Evolutionary conservation across 345 rosid genomes (phyloP), one percentile per base, ranked within the genome.

Genomic region (Noccaea bulbosa): DNA sequence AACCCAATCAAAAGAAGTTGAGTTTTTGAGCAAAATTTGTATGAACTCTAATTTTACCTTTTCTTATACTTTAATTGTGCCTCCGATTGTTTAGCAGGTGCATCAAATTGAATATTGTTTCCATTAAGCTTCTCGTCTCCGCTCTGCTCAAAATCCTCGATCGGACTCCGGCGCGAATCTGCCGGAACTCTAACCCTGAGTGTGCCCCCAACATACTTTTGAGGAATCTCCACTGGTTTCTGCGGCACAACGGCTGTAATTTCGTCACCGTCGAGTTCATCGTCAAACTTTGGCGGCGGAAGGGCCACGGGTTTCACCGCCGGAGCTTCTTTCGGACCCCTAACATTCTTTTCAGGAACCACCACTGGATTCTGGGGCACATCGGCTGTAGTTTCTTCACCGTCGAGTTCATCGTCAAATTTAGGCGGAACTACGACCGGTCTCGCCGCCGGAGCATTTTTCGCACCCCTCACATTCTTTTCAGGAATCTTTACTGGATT

Each of bases 391-490:
- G 35, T 24, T 35, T 37, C 32, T 0, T 54, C 70, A 11, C 14
- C 57, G 40, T 62, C 49, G 7, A 8, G 4, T 46, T 64, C 70
- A 37, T 55, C 59, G 44, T 65, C 71, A 34, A 71, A 71, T 34
- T 34, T 71, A 8, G 66, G 52, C 47, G 47, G 30, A 15, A 16
- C 2, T 22, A 6, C 34, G 40, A 41, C 60, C 1, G 20, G 53
- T 3, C 8, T 66, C 17, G 80, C 86, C 27, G 85, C 82, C 11
- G 89, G 89, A 78, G 91, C 74, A 77, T 89, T 77, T 43, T 72
- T 82, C 59, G 30, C 30, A 69, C 40, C 67, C 78, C 60, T 67
- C 12, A 7, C 38, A 27, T 41, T n/a, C 4, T 60, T 41, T 3
- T 16, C 4, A 16, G 62, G 62, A 69, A 59, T 5, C 12, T 38